Evolutionary conservation across 1,139 yeast genomes (phyloP), one percentile per base, ranked within the genome.

Genomic region (Yamadazyma jaroonii): DNA sequence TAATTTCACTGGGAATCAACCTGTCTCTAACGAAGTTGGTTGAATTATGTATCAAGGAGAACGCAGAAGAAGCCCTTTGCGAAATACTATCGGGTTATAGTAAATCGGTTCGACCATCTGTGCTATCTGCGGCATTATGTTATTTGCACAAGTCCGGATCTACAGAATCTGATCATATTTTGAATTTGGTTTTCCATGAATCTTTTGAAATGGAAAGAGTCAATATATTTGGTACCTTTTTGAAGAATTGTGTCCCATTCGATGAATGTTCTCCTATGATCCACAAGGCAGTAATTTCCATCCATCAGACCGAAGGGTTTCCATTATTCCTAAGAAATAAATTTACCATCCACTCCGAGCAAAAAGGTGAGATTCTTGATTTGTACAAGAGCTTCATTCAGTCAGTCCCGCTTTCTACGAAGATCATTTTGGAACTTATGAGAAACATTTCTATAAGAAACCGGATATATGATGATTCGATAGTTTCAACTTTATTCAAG

Each of bases 381-480:
- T 13, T 43, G 2, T 47, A 47, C 29, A 26, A n/a, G 10, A 10
- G 29, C 3, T 46, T 38, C 26, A 22, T 46, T 6, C 15, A 20
- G 4, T 28, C 26, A 4, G 33, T 32, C 3, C 25, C 9, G 8
- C 9, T 17, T 9, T 30, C 44, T 3, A 53, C 51, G 10, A 53
- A 48, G 26, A 46, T 49, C 1, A 37, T 57, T 10, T 45, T 57
- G 6, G 66, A 62, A 40, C 33, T 57, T 2, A 39, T 53, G 25
- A 43, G 66, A 28, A 51, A 50, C 15, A 36, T 54, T 5, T 24
- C 54, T 24, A 29, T 57, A 5, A 40, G 56, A 33, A 44, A 49
- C 5, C 39, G 44, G 5, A 37, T 55, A 3, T 35, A 46, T 8
- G 53, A 56, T 14, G 37, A 40, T 9, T 38, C 39, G 1, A 29